Base-by-base conservation (phyloP, 768 basidiomycete species). In the Strobilomyces dryophilus region DNA sequence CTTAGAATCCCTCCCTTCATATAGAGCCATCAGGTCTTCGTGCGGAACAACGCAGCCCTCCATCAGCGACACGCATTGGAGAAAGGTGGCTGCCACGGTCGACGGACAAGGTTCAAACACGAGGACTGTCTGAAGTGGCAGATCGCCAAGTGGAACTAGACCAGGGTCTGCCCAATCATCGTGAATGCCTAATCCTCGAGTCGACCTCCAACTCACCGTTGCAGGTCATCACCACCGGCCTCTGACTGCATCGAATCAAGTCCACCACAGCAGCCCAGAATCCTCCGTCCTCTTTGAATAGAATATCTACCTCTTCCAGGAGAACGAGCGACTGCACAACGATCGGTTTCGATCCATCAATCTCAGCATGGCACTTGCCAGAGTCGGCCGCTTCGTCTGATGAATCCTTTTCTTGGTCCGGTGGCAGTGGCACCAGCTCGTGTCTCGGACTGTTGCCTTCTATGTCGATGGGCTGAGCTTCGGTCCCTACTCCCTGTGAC, bases 201-300 rank as follows among this genome's bases (percentile, higher is more conserved):
- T 27, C 35, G 55, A 57, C 51, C 52, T 54, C 39, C 43, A 32
- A 20, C 63, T 68, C 63, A 94, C 95, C 94, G 61, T 95, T 97
- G 71, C 97, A 98, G 49, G 95, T 98, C 73, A 93, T 80, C 47
- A 99, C 80, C 39, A 99, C 87, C 7, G 97, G 95, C 51, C 97
- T 76, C 60, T 81, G 83, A 59, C 92, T 92, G 17, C 88, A 79
- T 55, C 79, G 83, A 64, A 98, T 93, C 54, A 99, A 79, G 51
- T 82, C 79, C 9, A 87, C 76, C 26, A 98, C 81, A 2, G 87
- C 81, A 15, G 85, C 77, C 92, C 92, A 95, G 69, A 94, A 98
- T 58, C 83, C 86, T 31, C 68, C 66, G 72, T 95, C 97, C 45
- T 93, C 90, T 55, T 82, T 84, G 73, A 85, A 99, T 44, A 98